A percentile compares a stretch with the other conserved stretches of the same genome.
These are phyloP conservation scores for Myxozyma vanderwaltii DNA, from an alignment of 805 yeast species.

Conservation along the genomic window DNA sequence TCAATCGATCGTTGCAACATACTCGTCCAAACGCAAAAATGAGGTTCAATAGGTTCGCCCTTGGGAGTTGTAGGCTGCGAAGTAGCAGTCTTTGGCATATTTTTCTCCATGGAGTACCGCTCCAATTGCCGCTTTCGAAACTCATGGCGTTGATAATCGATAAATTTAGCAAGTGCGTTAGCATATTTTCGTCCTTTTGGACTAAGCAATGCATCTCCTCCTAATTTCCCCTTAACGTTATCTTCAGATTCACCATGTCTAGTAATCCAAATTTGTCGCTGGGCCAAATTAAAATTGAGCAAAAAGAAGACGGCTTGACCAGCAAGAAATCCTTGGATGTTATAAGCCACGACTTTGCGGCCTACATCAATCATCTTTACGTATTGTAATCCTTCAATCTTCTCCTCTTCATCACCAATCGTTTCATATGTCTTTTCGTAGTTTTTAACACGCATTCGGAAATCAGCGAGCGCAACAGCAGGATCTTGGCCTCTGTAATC, in stretches of 20 bases:
- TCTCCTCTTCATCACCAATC: conserved; percentile 73
- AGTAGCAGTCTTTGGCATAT: conserved; percentile 44
- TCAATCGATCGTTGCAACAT: conserved; percentile 79
- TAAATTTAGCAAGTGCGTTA: conserved; percentile 70
- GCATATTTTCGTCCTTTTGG: conserved; percentile 77
- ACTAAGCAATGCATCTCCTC: conserved; percentile 86
- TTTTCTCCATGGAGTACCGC: conserved; percentile 51
- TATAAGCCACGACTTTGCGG: conserved; percentile 86
- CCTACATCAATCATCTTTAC: conserved; percentile 97
- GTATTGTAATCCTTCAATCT: conserved; percentile 69
- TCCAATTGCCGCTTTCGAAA: conserved; percentile 66
- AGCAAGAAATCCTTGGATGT: conserved; percentile 83
- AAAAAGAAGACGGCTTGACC: conserved; percentile 91
- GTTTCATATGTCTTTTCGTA: conserved; percentile 91
- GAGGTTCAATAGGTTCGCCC: conserved; percentile 60
- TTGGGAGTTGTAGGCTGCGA: conserved; percentile 39
- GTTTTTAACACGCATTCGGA: conserved; percentile 74
- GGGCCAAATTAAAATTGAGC: conserved; percentile 82
- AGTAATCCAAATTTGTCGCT: conserved; percentile 91
- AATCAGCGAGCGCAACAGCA: conserved; percentile 74
- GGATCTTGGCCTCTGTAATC: conserved; percentile 88
- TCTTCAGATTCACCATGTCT: conserved; percentile 93
- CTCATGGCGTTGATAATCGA: conserved; percentile 66
- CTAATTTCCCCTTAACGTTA: conserved; percentile 81
- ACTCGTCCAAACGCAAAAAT: conserved; percentile 90